These are phyloP conservation scores for Tetrastigma voinierianum DNA, from an alignment of 164 flowering plant species.

Conservation along the genomic window DNA sequence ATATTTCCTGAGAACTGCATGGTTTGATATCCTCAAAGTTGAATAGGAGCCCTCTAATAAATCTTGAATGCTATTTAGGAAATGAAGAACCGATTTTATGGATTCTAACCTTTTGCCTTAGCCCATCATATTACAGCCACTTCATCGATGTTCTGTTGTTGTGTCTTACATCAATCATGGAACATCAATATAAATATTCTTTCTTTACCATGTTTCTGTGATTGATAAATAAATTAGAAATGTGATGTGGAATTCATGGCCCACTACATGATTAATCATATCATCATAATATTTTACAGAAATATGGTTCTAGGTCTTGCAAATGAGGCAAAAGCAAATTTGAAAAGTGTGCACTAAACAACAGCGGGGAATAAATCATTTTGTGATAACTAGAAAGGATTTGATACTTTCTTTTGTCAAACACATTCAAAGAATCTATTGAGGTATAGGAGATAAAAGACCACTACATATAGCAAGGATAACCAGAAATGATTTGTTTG, in stretches of 20 bases:
- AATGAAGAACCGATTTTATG: not conserved
- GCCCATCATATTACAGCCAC: not conserved
- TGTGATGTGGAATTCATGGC: not conserved
- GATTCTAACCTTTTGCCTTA: not conserved
- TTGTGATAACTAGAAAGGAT: not conserved
- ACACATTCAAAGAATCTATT: not conserved
- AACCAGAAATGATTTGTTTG: constrained; percentile 1
- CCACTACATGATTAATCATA: not conserved
- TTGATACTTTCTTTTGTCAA: not conserved
- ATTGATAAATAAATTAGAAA: not conserved
- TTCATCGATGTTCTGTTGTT: not conserved
- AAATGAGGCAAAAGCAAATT: constrained; percentile 4
- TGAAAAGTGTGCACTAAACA: not conserved
- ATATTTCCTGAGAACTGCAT: not conserved
- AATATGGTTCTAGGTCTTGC: not conserved
- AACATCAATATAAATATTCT: not conserved
- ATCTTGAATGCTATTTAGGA: not conserved
- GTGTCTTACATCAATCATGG: not conserved
- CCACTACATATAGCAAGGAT: not conserved
- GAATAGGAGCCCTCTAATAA: not conserved
- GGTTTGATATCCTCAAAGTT: not conserved
- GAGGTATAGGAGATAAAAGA: not conserved
- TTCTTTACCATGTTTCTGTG: not conserved
- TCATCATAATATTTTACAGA: not conserved
- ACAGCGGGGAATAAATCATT: not conserved